Conservation (phyloP, 352 stramenopile genomes). For the Phytophthora foliorum region DNA sequence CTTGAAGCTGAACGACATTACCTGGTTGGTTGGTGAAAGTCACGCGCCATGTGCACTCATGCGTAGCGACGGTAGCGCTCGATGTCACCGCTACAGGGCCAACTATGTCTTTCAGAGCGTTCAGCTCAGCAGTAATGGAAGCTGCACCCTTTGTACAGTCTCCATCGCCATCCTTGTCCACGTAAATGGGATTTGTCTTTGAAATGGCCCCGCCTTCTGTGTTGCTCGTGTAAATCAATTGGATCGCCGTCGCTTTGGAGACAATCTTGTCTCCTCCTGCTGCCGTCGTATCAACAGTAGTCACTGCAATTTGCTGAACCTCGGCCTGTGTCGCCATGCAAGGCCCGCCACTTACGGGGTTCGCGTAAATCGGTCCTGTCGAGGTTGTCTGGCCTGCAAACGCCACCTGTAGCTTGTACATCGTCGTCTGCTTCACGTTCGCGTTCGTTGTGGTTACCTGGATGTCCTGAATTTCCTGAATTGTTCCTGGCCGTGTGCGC, state of each 20-base stretch:
- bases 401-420: constrained; percentile 56
- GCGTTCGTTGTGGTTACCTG: constrained; percentile 56
- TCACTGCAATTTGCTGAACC: constrained; percentile 93
- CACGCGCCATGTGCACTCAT: constrained; percentile 90
- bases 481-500: constrained; percentile 51
- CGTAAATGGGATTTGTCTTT: constrained; percentile 82
- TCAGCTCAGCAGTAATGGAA: constrained; percentile 62
- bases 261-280: constrained; percentile 91
- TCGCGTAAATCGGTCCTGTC: constrained; percentile 88
- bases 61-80: constrained; percentile 55
- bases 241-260: constrained; percentile 86
- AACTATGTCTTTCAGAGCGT: constrained; percentile 48
- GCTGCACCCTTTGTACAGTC: constrained; percentile 83
- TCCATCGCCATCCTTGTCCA: constrained; percentile 75
- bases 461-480: constrained; percentile 77
- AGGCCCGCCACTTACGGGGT: constrained; percentile 65
- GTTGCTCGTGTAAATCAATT: constrained; percentile 90
- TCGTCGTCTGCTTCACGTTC: constrained; percentile 45
- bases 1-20: constrained; percentile 84
- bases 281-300: constrained; percentile 92
- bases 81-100: constrained; percentile 62
- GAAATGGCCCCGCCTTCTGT: constrained; percentile 52
- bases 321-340: constrained; percentile 79
- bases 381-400: constrained; percentile 58
- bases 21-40: constrained; percentile 92